Conservation (phyloP, 306 rosid genomes). For the Sicyos edulis region DNA sequence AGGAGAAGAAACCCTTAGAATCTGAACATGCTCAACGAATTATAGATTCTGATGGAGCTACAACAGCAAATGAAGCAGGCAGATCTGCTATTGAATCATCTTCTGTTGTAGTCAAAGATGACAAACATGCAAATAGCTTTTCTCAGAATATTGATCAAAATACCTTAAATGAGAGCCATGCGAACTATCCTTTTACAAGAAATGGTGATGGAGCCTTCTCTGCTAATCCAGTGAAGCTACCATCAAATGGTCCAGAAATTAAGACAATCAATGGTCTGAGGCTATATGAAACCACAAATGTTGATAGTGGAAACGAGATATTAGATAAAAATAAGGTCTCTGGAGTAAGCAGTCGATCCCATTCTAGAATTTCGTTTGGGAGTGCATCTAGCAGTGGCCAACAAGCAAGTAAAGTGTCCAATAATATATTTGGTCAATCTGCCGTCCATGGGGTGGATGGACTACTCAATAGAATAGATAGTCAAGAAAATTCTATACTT, state of each 20-base stretch:
- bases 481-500: slow-evolving; percentile 40
- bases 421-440: slow-evolving; percentile 38
- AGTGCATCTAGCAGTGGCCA: slow-evolving; percentile 25
- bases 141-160: slow-evolving; percentile 37
- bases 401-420: slow-evolving; percentile 41
- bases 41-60: slow-evolving; percentile 52
- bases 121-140: slow-evolving; percentile 27
- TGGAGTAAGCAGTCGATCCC: slow-evolving; percentile 28
- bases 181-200: slow-evolving; percentile 24
- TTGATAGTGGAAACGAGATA: slow-evolving; percentile 26
- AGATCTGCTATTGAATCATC: slow-evolving; percentile 32
- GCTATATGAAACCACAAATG: slow-evolving; percentile 30
- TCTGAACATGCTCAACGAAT: slow-evolving; percentile 46
- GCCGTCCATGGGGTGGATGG: slow-evolving; percentile 37
- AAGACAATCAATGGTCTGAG: slow-evolving; percentile 32
- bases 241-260: slow-evolving; percentile 31
- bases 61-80: slow-evolving; percentile 52
- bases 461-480: slow-evolving; percentile 35
- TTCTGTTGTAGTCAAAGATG: slow-evolving; percentile 34
- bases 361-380: slow-evolving; percentile 36
- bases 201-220: slow-evolving; percentile 35
- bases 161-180: slow-evolving; percentile 27
- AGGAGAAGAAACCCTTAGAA: slow-evolving; percentile 55
- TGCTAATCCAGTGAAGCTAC: slow-evolving; percentile 29
- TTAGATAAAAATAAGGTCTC: slow-evolving; percentile 32